phyloP scores from a whole-genome alignment of 306 rosid species.

The Lablab purpureus region DNA sequence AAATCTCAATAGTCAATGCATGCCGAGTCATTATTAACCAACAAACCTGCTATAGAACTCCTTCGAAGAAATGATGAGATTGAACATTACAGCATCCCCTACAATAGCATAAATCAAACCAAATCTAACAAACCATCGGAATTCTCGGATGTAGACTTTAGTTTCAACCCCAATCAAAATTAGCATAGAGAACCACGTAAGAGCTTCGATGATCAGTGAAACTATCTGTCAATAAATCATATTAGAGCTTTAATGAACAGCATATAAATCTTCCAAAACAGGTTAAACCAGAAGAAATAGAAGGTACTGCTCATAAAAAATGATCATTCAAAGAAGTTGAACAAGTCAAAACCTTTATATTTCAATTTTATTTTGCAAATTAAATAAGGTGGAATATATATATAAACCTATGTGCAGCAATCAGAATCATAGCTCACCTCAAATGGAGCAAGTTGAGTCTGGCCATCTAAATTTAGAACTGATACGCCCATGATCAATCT shows the following conservation, averaged over 20 bases:
- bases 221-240: constrained; percentile 61
- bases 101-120: constrained; percentile 75
- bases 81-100: constrained; percentile 85
- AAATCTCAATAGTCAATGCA: background rate
- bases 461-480: constrained; percentile 83
- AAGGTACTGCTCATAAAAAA: constrained; percentile 20
- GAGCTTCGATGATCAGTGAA: constrained; percentile 67
- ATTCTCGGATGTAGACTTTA: constrained; percentile 74
- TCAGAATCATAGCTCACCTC: constrained; percentile 68
- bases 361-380: constrained; percentile 23
- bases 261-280: constrained; percentile 22
- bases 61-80: constrained; percentile 71
- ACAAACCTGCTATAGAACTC: constrained; percentile 76
- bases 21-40: constrained; percentile 24
- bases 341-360: constrained; percentile 10
- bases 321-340: constrained; percentile 27
- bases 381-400: constrained; percentile 13
- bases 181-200: constrained; percentile 87
- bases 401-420: constrained; percentile 23
- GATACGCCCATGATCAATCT: constrained; percentile 87
- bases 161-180: constrained; percentile 79
- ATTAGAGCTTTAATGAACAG: constrained; percentile 44
- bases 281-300: constrained; percentile 39
- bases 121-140: constrained; percentile 91
- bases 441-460: constrained; percentile 79